These are phyloP conservation scores for Hypoxylon cercidicola DNA, from an alignment of 495 filamentous ascomycete species.

Conservation along the genomic window DNA sequence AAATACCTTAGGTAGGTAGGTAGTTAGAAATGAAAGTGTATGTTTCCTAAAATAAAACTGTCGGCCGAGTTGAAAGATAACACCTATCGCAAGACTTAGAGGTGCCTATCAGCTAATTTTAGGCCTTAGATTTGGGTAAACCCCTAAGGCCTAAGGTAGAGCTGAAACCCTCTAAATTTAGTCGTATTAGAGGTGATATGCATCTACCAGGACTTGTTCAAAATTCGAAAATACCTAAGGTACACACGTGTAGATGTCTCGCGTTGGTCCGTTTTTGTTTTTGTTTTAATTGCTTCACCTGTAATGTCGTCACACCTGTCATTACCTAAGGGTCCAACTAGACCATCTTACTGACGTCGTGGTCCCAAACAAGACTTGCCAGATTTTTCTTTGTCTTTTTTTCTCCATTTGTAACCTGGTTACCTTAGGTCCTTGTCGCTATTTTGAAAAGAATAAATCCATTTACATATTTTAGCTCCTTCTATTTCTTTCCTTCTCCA, in stretches of 20 bases:
- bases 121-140: no score
- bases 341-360: neutral
- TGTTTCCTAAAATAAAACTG: no score
- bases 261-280: no score
- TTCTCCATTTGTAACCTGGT: constrained; percentile 1
- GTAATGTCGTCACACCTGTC: constrained; percentile 39
- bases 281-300: constrained; percentile 25
- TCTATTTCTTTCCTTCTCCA: neutral
- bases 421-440: neutral
- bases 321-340: constrained; percentile 26
- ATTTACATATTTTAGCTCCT: neutral
- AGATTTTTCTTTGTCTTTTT: neutral
- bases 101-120: no score
- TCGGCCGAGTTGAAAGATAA: no score
- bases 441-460: no score
- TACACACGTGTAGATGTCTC: neutral
- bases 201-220: no score
- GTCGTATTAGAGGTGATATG: no score
- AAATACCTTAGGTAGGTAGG: neutral
- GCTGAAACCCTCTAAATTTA: no score
- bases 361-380: constrained; percentile 1
- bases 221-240: neutral
- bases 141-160: no score
- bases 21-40: neutral
- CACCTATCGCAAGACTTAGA: no score